Percentiles rank a stretch among this genome's conserved stretches.
Evolutionary conservation across 2,329 filamentous ascomycete genomes (phyloP).

Genomic region (Clarireedia sp.): DNA sequence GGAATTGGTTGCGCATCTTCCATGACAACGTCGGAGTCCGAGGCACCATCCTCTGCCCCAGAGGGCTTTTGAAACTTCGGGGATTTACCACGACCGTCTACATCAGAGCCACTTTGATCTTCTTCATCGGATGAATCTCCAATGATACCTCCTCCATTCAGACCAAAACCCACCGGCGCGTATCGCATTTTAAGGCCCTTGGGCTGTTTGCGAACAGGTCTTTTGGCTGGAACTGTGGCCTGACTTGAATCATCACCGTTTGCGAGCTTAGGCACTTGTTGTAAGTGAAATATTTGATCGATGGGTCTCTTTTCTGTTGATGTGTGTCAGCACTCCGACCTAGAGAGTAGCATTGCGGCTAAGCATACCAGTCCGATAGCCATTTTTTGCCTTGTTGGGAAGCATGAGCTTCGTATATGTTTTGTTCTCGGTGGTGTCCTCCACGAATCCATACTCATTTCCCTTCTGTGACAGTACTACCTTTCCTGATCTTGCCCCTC

Average conservation of each 20-base stretch:
- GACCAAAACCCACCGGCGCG: slow-evolving; percentile 53
- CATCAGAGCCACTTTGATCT: slow-evolving; percentile 17
- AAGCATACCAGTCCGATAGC: slow-evolving; percentile 46
- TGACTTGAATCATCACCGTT: slow-evolving; percentile 20
- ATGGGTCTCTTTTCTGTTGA: slow-evolving; percentile 31
- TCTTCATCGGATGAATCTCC: slow-evolving; percentile 23
- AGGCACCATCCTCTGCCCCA: not conserved
- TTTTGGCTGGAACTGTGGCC: slow-evolving; percentile 41
- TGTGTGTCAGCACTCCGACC: not conserved
- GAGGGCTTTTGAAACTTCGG: not conserved
- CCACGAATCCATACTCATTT: slow-evolving; percentile 52
- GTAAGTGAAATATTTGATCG: slow-evolving; percentile 56
- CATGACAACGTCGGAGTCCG: slow-evolving; percentile 17
- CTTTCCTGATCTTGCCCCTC: slow-evolving; percentile 44
- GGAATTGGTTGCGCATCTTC: slow-evolving; percentile 12
- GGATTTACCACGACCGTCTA: slow-evolving; percentile 11
- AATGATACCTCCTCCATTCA: slow-evolving; percentile 35
- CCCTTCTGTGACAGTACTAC: slow-evolving; percentile 55
- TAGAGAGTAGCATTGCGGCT: not conserved
- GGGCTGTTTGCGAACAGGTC: slow-evolving; percentile 54
- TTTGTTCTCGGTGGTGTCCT: slow-evolving; percentile 43
- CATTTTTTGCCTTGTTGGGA: slow-evolving; percentile 45
- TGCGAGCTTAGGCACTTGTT: slow-evolving; percentile 49
- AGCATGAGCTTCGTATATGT: slow-evolving; percentile 52
- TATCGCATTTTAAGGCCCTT: slow-evolving; percentile 59